A percentile compares a stretch with the other conserved stretches of the same genome.
Conservation (phyloP, 352 stramenopile species). For the Globisporangium uncinulatum region DNA sequence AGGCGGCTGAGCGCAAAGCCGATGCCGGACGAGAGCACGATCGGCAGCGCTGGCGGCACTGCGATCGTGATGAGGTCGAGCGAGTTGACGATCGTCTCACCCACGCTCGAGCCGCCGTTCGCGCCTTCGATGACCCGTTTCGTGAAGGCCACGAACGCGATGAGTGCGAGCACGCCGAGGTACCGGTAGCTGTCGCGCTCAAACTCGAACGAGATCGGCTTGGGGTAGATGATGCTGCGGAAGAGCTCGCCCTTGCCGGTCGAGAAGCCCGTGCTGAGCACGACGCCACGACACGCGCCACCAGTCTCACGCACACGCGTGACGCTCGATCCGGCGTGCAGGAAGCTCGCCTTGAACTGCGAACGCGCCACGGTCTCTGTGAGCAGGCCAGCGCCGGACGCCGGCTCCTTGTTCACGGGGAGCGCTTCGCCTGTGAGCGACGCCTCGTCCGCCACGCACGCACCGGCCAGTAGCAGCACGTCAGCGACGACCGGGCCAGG, state of each 20-base stretch:
- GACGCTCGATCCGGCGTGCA: conserved; percentile 21
- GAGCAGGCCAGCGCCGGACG: conserved; percentile 9
- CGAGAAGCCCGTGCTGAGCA: conserved; percentile 55
- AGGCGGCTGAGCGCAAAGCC: conserved; percentile 55
- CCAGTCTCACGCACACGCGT: conserved; percentile 21
- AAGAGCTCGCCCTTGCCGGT: conserved; percentile 73
- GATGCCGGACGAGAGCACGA: conserved; percentile 51
- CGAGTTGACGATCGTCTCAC: conserved; percentile 18
- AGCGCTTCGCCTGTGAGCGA: conserved; percentile 81
- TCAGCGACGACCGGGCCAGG: conserved; percentile 25
- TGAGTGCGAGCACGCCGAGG: conserved; percentile 28
- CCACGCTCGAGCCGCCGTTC: conserved; percentile 23
- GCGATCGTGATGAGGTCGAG: conserved; percentile 64
- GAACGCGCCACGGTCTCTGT: conserved; percentile 26
- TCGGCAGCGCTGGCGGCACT: conserved; percentile 44
- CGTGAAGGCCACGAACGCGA: conserved; percentile 47
- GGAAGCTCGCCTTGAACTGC: conserved; percentile 40
- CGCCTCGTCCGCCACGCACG: conserved; percentile 69
- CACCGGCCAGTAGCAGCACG: conserved; percentile 50
- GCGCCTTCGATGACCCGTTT: conserved; percentile 38
- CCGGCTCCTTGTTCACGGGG: conserved; percentile 58
- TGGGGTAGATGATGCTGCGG: conserved; percentile 59
- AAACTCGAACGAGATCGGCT: conserved; percentile 48
- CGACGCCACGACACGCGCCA: conserved; percentile 36
- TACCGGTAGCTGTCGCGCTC: conserved; percentile 68